A percentile compares a stretch with the other conserved stretches of the same genome.
Conservation (phyloP, 139 green algal genomes). For the Chlamydomonas schloesseri region DNA sequence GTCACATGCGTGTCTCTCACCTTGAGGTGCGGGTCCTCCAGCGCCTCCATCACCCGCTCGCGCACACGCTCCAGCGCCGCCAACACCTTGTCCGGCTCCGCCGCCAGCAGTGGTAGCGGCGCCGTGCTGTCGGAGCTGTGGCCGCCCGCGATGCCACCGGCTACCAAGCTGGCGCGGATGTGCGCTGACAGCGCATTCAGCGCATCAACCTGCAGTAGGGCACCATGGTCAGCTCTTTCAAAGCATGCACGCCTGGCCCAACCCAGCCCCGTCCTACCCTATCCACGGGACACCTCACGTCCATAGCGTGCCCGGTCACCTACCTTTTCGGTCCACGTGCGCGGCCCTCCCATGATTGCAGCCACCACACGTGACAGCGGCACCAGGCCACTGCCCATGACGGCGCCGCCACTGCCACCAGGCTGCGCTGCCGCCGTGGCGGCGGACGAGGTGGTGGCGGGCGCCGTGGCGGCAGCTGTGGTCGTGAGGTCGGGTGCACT, state of each 20-base stretch:
- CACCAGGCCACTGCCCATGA: background rate
- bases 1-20: slow-evolving; percentile 62
- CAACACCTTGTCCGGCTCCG: slow-evolving; percentile 26
- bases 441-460: no score
- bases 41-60: slow-evolving; percentile 61
- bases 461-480: no score
- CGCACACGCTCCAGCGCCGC: slow-evolving; percentile 47
- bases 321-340: background rate
- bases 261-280: no score
- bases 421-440: no score
- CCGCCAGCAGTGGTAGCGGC: background rate
- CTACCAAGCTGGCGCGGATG: slow-evolving; percentile 7
- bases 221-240: no score
- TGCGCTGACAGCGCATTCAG: background rate
- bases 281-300: no score
- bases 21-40: slow-evolving; percentile 67
- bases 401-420: no score
- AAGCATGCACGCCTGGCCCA: no score
- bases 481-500: no score
- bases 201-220: slow-evolving; percentile 1
- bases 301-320: background rate
- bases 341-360: background rate
- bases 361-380: slow-evolving; percentile 3
- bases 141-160: background rate
- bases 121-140: background rate